phyloP scores from a whole-genome alignment of 805 yeast genomes.

The Wickerhamomyces chambardii region DNA sequence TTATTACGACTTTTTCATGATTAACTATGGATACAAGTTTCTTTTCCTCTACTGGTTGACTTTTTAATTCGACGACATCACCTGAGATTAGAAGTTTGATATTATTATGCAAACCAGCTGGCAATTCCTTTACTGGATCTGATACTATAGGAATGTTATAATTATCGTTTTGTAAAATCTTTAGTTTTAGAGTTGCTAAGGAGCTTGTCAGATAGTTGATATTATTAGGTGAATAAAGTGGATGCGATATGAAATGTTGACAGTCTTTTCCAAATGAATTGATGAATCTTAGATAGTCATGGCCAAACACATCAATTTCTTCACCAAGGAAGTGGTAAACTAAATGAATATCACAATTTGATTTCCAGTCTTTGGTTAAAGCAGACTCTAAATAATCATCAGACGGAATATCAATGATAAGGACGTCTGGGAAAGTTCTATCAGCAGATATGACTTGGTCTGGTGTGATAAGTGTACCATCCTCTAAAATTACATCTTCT shows the following conservation, averaged over 20 bases:
- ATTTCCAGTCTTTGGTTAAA: slow-evolving; percentile 19
- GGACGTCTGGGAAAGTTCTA: slow-evolving; percentile 45
- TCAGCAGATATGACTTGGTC: slow-evolving; percentile 65
- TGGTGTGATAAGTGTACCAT: slow-evolving; percentile 54
- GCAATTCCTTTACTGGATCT: slow-evolving; percentile 17
- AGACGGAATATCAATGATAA: slow-evolving; percentile 70
- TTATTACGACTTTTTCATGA: no score
- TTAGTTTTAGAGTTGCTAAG: slow-evolving; percentile 43
- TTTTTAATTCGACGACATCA: slow-evolving; percentile 11
- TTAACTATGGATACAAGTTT: slow-evolving; percentile 3
- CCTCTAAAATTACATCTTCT: slow-evolving; percentile 39
- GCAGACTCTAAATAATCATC: slow-evolving; percentile 30
- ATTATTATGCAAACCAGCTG: slow-evolving; percentile 14
- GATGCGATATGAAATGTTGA: slow-evolving; percentile 69
- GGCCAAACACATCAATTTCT: slow-evolving; percentile 37
- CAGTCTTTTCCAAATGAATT: slow-evolving; percentile 40
- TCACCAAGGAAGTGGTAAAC: slow-evolving; percentile 78
- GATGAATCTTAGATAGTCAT: slow-evolving; percentile 40
- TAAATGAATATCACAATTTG: slow-evolving; percentile 28
- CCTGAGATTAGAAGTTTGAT: slow-evolving; percentile 12
- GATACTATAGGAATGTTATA: slow-evolving; percentile 28
- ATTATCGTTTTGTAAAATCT: slow-evolving; percentile 34
- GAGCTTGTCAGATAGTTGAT: slow-evolving; percentile 52
- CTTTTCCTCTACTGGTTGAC: slow-evolving; percentile 8
- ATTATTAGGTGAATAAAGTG: slow-evolving; percentile 49